Conservation (phyloP, 768 basidiomycete genomes). For the Cystobasidiopsis lactophilus region DNA sequence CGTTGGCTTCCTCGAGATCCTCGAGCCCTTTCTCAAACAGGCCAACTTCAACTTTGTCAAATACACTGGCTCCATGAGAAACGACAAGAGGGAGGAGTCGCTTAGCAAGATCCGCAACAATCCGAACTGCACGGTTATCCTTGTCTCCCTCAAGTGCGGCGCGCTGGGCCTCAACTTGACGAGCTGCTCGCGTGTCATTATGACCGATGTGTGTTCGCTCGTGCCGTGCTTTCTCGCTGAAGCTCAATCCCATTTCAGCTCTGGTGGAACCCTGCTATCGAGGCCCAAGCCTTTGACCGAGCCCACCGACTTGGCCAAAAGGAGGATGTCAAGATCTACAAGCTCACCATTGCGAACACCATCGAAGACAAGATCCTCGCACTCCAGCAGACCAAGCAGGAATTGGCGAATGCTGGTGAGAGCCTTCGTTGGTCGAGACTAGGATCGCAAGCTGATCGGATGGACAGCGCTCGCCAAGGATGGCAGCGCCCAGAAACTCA, state of each 20-base stretch:
- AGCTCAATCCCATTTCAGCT: conserved; percentile 1
- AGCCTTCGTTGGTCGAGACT: too few species aligned
- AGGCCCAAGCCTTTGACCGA: conserved; percentile 19
- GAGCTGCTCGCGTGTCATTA: conserved; percentile 78
- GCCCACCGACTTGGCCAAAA: conserved; percentile 22
- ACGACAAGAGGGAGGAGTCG: conserved; percentile 50
- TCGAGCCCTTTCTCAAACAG: conserved; percentile 59
- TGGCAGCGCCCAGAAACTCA: too few species aligned
- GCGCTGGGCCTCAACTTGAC: conserved; percentile 59
- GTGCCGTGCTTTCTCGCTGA: background rate
- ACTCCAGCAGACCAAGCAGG: conserved; percentile 7
- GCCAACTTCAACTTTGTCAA: conserved; percentile 51
- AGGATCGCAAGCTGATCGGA: too few species aligned
- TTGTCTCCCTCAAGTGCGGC: conserved; percentile 65
- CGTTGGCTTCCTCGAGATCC: conserved; percentile 58
- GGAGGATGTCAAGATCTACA: conserved; percentile 32
- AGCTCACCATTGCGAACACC: conserved; percentile 40
- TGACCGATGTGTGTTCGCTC: conserved; percentile 56
- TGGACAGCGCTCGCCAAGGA: too few species aligned
- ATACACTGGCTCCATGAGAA: conserved; percentile 54
- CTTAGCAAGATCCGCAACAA: conserved; percentile 48
- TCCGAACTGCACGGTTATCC: conserved; percentile 42
- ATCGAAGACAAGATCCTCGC: conserved; percentile 9
- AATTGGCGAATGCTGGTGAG: conserved; percentile 4
- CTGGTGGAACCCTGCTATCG: conserved; percentile 15